Percentiles rank a stretch among this genome's conserved stretches.
Evolutionary conservation across 2,329 filamentous ascomycete species (phyloP).

Genomic region (Ascocoryne sarcoides): DNA sequence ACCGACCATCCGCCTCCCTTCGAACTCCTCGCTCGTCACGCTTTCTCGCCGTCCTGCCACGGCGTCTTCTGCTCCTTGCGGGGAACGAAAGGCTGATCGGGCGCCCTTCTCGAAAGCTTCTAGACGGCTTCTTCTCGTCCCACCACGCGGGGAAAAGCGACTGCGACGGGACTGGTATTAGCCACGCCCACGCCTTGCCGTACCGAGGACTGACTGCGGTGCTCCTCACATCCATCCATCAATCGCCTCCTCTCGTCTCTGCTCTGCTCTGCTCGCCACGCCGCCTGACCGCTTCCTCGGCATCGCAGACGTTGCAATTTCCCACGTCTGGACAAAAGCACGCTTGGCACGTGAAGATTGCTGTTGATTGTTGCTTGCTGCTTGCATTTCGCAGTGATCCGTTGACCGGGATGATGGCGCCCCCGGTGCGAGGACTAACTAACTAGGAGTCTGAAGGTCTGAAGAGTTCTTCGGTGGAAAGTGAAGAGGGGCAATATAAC

Average conservation of each 20-base stretch:
- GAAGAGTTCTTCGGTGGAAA: not conserved
- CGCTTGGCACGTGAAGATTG: conserved; percentile 8
- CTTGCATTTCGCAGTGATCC: too few relatives aligned
- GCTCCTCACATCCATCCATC: not conserved
- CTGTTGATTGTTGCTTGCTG: not conserved
- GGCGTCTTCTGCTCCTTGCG: too few relatives aligned
- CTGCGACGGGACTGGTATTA: not conserved
- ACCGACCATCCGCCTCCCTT: too few relatives aligned
- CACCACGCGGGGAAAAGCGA: too few relatives aligned
- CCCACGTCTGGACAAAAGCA: too few relatives aligned
- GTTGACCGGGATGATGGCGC: too few relatives aligned
- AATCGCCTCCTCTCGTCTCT: not conserved
- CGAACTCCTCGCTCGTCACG: too few relatives aligned
- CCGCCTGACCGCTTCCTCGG: conserved; percentile 1
- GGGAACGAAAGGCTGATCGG: too few relatives aligned
- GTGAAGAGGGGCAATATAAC: conserved; percentile 5
- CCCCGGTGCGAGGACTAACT: too few relatives aligned
- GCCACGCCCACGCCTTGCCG: not conserved
- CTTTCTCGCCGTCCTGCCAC: too few relatives aligned
- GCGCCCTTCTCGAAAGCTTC: too few relatives aligned
- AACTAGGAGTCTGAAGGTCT: not conserved
- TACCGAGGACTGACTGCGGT: not conserved
- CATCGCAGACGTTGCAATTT: not conserved
- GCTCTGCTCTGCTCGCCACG: not conserved
- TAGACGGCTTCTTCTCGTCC: too few relatives aligned